Evolutionary conservation across 2,329 filamentous ascomycete species (phyloP), one percentile per base, ranked within the genome.

Genomic region (Emmonsiellopsis sp.): DNA sequence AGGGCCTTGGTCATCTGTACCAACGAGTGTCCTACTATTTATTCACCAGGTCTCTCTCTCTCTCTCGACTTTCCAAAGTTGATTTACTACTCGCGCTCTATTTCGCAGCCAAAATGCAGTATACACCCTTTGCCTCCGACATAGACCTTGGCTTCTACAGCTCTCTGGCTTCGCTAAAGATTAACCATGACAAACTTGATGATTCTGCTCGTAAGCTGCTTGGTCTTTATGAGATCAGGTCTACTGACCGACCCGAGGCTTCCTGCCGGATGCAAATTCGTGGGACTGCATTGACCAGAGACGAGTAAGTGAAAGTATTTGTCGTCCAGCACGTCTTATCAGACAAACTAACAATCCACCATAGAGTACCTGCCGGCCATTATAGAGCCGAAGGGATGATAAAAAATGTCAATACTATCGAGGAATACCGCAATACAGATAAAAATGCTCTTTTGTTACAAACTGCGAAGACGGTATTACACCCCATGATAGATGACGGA

Each of bases 121-220:
- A 91, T 71, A 89, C 89, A 56, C 86, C 92, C 1, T 97, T 95
- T 77, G 82, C 85, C 41, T 95, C 92, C 48, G 89, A 96, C 73
- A 90, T 97, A 66, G 93, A 98, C 68, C 79, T 97, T 43, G 89
- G 90, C 44, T 98, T 98, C 72, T 98, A 96, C 69, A 86, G 88
- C 45, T 85, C 89, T 5, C 81, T 98, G n/a, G 93, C 94, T 55
- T 83, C 86, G 5, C 87, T 86, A 60, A 98, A 98, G 74, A 89
- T 98, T 67, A 90, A 97, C 69, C 86, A 95, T 79, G 93, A 96
- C 74, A 95, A 91, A 73, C 87, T 98, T 50, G 88, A 96, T 74
- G 92, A 95, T 70, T 95, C 91, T 8, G 87, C 90, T 26, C 87
- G 92, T 44, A 85, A 86, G 56, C 80, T 97, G 2, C 78, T 95